Conservation (phyloP, 2,329 filamentous ascomycete genomes). For the Colletotrichum kahawae region DNA sequence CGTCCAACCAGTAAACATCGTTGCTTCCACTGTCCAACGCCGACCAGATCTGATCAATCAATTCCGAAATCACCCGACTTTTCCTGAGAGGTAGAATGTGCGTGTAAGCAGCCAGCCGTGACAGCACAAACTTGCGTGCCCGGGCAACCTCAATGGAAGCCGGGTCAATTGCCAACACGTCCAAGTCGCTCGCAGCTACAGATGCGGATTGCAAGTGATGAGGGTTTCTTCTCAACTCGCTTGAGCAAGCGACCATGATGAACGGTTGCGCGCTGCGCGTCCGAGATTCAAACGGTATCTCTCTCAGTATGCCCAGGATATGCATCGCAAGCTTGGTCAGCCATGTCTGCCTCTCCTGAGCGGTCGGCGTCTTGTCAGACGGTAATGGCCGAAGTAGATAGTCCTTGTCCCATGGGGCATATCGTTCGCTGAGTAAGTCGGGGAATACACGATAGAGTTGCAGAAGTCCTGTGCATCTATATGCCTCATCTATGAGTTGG, state of each 20-base stretch:
- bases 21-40: constrained; percentile 18
- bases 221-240: constrained; percentile 13
- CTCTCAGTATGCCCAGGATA: constrained; percentile 15
- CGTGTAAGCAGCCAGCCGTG: constrained; percentile 16
- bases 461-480: constrained; percentile 19
- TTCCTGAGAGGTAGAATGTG: constrained; percentile 22
- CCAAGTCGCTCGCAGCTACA: fast-evolving
- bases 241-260: constrained; percentile 21
- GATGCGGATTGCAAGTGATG: background rate
- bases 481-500: constrained; percentile 24
- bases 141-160: constrained; percentile 19
- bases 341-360: constrained; percentile 20
- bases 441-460: constrained; percentile 29
- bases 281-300: constrained; percentile 18
- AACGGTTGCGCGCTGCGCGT: constrained; percentile 15
- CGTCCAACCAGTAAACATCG: constrained; percentile 26
- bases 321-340: constrained; percentile 24
- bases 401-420: constrained; percentile 18
- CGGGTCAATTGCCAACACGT: background rate
- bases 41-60: constrained; percentile 23
- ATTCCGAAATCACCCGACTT: constrained; percentile 19
- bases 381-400: background rate
- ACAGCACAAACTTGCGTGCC: constrained; percentile 16
- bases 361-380: background rate
- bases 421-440: constrained; percentile 24